Evolutionary conservation across 805 yeast species (phyloP), one percentile per base, ranked within the genome.

Genomic region (Pichia eremophila): DNA sequence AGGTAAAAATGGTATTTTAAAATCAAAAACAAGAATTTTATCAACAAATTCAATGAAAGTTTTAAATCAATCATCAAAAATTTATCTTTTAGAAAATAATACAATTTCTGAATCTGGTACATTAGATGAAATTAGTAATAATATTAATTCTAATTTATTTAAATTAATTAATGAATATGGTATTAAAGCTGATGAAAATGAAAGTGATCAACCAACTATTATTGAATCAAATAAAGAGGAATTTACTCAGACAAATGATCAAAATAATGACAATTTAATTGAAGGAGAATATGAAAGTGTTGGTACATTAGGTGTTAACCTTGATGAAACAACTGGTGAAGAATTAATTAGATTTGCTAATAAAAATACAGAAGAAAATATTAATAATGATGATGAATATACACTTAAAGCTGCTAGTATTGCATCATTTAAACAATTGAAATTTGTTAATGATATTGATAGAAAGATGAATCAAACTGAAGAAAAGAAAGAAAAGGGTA

Each of bases 31-130:
- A 0, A 68, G 75, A 35, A 65, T 81, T 35, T 64, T 81, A 45
- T 72, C 83, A 4, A 81, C 86, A 1, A 81, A 81, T 58, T 71
- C 81, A 0, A 68, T 78, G 7, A 64, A 73, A 34, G 78, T 81
- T 9, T 67, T 81, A 52, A 67, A 72, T 49, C 73, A 78, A 50
- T 80, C 93, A 0, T 75, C 78, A 43, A 71, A 69, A 45, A 81
- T 86, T 36, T 74, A 73, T 50, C 77, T 83, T 40, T 66, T 86
- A 47, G 74, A 77, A 43, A 64, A 71, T 35, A 73, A 80, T 18
- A 64, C 64, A 43, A 77, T 86, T 43, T 64, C 70, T 2, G 95
- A 86, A 59, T 55, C 67, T 9, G 85, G 70, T 18, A 64, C 79
- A 7, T 78, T 74, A 54, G 72, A 71, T 32, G 75, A 59, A 18